A percentile compares a stretch with the other conserved stretches of the same genome.
phyloP scores from a whole-genome alignment of 2,329 filamentous ascomycete species.

The Dothiorella sarmentorum region DNA sequence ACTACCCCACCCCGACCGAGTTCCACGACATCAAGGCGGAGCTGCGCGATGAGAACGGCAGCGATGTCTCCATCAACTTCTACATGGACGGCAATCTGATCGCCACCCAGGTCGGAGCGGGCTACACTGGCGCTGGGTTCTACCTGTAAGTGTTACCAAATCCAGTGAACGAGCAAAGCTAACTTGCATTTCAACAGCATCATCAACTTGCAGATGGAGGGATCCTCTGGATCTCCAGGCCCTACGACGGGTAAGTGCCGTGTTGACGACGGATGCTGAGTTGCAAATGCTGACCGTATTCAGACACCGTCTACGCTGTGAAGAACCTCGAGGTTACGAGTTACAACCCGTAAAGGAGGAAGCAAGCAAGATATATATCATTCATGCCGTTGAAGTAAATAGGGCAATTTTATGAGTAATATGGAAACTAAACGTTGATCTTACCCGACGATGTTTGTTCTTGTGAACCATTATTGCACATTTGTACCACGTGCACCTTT shows the following conservation, averaged over 20 bases:
- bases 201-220: conserved; percentile 35
- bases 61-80: conserved; percentile 53
- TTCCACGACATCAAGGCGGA: conserved; percentile 53
- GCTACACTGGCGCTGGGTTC: conserved; percentile 43
- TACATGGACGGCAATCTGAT: conserved; percentile 52
- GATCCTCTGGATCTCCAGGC: conserved; percentile 22
- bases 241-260: conserved; percentile 1
- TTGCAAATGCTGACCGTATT: conserved; percentile 21
- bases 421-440: not conserved
- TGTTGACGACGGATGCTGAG: conserved; percentile 3
- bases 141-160: conserved; percentile 24
- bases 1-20: conserved; percentile 45
- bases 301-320: conserved; percentile 27
- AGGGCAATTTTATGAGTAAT: not conserved
- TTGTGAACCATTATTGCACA: not conserved
- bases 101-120: conserved; percentile 50
- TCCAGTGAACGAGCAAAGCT: not conserved
- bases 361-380: not conserved
- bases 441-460: not conserved
- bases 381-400: not conserved
- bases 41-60: conserved; percentile 50
- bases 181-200: conserved; percentile 20
- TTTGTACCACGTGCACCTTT: too few relatives aligned
- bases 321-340: conserved; percentile 25
- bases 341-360: conserved; percentile 1